A percentile compares a stretch with the other conserved stretches of the same genome.
Conservation (phyloP, 2,329 filamentous ascomycete genomes). For the Dothideomycetidae sp. region DNA sequence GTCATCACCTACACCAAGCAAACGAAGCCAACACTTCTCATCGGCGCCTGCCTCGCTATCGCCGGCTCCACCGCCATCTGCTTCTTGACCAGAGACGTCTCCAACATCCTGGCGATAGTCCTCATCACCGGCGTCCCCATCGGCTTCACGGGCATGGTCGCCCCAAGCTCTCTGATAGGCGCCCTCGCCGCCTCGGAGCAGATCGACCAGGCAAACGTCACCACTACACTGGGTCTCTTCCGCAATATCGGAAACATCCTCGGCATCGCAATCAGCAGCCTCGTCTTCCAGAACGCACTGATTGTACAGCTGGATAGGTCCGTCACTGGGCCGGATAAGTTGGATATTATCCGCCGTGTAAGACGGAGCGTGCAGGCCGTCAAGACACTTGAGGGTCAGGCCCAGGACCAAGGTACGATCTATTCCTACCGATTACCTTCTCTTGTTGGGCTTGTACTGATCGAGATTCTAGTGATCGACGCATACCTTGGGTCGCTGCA, state of each 20-base stretch:
- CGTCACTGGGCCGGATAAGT: slow-evolving; percentile 46
- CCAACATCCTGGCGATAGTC: background rate
- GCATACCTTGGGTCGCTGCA: slow-evolving; percentile 26
- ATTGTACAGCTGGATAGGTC: slow-evolving; percentile 42
- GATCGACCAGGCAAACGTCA: slow-evolving; percentile 36
- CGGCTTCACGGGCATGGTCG: slow-evolving; percentile 27
- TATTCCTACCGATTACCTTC: no score
- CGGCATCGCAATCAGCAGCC: slow-evolving; percentile 56
- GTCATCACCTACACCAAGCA: slow-evolving; percentile 31
- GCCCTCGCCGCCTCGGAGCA: slow-evolving; percentile 29
- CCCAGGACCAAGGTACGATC: slow-evolving; percentile 36
- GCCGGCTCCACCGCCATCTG: slow-evolving; percentile 3
- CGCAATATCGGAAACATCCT: slow-evolving; percentile 57
- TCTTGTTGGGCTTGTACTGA: no score
- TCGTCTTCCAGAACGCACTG: slow-evolving; percentile 60
- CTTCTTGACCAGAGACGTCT: slow-evolving; percentile 2
- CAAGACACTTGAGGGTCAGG: slow-evolving; percentile 29
- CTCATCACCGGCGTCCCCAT: slow-evolving; percentile 9
- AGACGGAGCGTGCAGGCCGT: slow-evolving; percentile 38
- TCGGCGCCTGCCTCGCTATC: slow-evolving; percentile 16
- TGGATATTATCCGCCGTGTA: slow-evolving; percentile 35
- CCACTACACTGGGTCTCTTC: slow-evolving; percentile 57
- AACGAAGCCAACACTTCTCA: slow-evolving; percentile 28
- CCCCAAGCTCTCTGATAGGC: slow-evolving; percentile 28
- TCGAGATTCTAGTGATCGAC: slow-evolving; percentile 25